phyloP scores from a whole-genome alignment of 2,329 filamentous ascomycete species.

The Colletotrichum sp. region DNA sequence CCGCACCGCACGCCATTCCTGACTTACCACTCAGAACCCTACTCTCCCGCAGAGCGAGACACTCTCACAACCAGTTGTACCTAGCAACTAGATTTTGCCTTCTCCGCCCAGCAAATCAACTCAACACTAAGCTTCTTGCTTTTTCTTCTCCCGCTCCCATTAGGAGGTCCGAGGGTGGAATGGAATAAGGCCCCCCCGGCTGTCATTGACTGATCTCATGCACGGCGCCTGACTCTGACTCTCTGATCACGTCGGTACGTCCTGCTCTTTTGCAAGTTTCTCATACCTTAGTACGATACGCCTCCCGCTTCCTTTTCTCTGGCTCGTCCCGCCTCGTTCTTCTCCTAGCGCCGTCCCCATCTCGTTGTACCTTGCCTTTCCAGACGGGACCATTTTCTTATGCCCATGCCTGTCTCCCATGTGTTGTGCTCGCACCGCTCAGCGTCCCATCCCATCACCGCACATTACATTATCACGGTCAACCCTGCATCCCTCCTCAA shows the following conservation, averaged over 20 bases:
- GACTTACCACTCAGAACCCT: neutral
- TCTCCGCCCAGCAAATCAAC: slow-evolving; percentile 10
- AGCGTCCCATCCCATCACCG: slow-evolving; percentile 15
- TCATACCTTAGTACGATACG: neutral
- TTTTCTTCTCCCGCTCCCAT: slow-evolving; percentile 4
- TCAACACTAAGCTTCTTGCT: slow-evolving; percentile 10
- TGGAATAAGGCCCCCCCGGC: slow-evolving; percentile 15
- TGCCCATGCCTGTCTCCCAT: slow-evolving; percentile 19
- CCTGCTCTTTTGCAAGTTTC: neutral
- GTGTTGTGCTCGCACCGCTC: slow-evolving; percentile 21
- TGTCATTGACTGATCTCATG: slow-evolving; percentile 21
- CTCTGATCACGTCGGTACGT: slow-evolving; percentile 17
- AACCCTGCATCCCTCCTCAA: slow-evolving; percentile 20
- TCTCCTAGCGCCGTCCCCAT: neutral
- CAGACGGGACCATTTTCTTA: slow-evolving; percentile 12
- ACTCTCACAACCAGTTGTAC: slow-evolving; percentile 5
- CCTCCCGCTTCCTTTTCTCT: neutral
- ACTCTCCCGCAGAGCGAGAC: neutral
- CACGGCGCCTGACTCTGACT: slow-evolving; percentile 14
- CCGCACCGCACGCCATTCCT: neutral
- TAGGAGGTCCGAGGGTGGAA: slow-evolving; percentile 20
- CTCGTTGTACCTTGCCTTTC: neutral
- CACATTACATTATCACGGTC: slow-evolving; percentile 13
- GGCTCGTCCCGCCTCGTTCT: neutral
- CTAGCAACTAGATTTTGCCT: slow-evolving; percentile 20